Percentiles rank a stretch among this genome's conserved stretches.
Conservation (phyloP, 768 basidiomycete species). For the Macrolepiota dolichaula region DNA sequence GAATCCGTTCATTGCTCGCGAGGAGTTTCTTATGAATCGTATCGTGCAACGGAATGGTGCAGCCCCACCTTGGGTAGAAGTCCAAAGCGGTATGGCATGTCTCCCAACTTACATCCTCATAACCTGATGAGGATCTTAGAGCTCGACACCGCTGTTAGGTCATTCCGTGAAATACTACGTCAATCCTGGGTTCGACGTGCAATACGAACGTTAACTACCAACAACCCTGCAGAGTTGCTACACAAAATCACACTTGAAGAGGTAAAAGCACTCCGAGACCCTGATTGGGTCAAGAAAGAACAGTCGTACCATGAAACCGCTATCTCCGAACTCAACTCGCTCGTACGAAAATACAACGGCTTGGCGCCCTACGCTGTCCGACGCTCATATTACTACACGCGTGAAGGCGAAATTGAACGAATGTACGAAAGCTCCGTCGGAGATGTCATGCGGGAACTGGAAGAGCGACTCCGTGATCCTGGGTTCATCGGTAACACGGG, state of each 20-base stretch:
- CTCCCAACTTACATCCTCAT: background rate
- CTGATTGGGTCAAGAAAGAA: slow-evolving; percentile 70
- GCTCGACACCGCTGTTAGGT: slow-evolving; percentile 55
- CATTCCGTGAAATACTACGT: slow-evolving; percentile 63
- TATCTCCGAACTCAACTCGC: slow-evolving; percentile 66
- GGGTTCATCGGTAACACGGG: slow-evolving; percentile 17
- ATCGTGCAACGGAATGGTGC: slow-evolving; percentile 82
- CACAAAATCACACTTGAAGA: slow-evolving; percentile 29
- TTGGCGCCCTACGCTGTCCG: slow-evolving; percentile 79
- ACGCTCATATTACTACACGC: slow-evolving; percentile 49
- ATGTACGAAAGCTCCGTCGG: slow-evolving; percentile 48
- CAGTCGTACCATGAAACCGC: slow-evolving; percentile 64
- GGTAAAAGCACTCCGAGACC: slow-evolving; percentile 50
- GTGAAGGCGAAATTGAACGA: slow-evolving; percentile 54
- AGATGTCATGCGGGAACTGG: slow-evolving; percentile 37
- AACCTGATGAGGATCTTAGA: slow-evolving; percentile 33
- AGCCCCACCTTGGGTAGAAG: slow-evolving; percentile 82
- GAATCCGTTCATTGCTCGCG: slow-evolving; percentile 62
- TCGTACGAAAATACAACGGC: slow-evolving; percentile 78
- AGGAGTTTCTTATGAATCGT: slow-evolving; percentile 84
- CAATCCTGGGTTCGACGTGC: slow-evolving; percentile 77
- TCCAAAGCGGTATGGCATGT: slow-evolving; percentile 58
- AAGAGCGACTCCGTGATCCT: slow-evolving; percentile 27
- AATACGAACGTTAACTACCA: slow-evolving; percentile 54
- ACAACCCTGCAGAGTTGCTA: slow-evolving; percentile 37